Base-by-base conservation (phyloP, 192 early-diverging fungal genomes). In the Coemansia furcata region DNA sequence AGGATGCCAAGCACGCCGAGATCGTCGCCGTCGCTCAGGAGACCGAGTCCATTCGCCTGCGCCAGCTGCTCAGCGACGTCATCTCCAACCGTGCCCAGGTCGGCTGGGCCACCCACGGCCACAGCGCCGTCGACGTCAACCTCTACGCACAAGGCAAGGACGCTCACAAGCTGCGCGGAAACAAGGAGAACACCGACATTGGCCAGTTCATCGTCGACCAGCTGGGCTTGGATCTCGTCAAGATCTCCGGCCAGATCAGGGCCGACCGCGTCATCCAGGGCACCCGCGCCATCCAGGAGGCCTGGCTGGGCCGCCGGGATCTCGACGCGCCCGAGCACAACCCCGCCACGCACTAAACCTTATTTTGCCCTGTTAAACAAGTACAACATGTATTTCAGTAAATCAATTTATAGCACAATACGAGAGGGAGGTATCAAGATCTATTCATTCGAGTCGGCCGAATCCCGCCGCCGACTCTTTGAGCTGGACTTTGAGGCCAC, bases 81-180 rank as follows among this genome's bases (percentile, higher is more conserved):
- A 72, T 85, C 26, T 86, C 85, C 26, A 44, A 77, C 26, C 83
- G 89, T 29, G 86, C 89, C 3, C 82, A 85, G 65, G 58, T 91
- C 26, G 90, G 90, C 55, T 93, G 90, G 92, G 80, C 94, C 10
- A 97, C 97, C 0, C 92, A 92, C 76, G 95, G 95, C 6, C 97
- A 99, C 69, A 92, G 91, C 52, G 95, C 89, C 2, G 94, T 97
- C 15, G 97, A 99, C 76, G 97, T 99, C 11, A 98, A 95, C 69
- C 73, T 96, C 36, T 96, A 95, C 74, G 93, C 94, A 1, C 88
- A 93, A 67, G 94, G 94, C 17, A 68, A 69, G 29, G 74, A 83
- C 23, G 65, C 86, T 14, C 72, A 91, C 10, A 44, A 78, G 49
- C 74, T 96, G 63, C 72, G 84, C 15, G 93, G 93, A 32, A 93